These are phyloP conservation scores for Diversispora epigaea DNA, from an alignment of 192 early-diverging fungal species.

Conservation along the genomic window DNA sequence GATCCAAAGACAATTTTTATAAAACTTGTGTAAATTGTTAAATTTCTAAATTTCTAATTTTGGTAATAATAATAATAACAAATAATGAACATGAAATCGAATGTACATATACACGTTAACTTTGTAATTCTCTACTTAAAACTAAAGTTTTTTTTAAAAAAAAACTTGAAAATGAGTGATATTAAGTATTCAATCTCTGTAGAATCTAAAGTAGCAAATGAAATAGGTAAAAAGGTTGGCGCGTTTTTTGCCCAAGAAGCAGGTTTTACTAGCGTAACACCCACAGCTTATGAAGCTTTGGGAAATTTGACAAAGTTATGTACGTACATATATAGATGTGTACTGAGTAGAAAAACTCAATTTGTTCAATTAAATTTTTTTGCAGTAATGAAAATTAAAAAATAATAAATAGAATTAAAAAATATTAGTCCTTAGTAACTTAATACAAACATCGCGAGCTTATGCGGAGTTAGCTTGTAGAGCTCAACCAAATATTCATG, in stretches of 20 bases:
- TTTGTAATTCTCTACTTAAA: too few species aligned
- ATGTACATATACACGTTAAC: too few species aligned
- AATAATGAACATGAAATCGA: too few species aligned
- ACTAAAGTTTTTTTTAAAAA: too few species aligned
- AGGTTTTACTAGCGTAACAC: conserved; percentile 14
- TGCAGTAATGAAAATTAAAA: neutral
- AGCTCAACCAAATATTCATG: conserved; percentile 50
- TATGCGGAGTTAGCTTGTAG: conserved; percentile 55
- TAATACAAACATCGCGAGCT: conserved; percentile 38
- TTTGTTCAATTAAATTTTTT: neutral
- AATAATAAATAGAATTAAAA: neutral
- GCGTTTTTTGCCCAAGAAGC: conserved; percentile 23
- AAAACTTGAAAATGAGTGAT: too few species aligned
- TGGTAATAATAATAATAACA: too few species aligned
- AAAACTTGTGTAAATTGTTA: too few species aligned
- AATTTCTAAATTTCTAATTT: too few species aligned
- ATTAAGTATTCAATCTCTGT: too few species aligned
- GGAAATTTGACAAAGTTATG: neutral
- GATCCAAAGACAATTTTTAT: too few species aligned
- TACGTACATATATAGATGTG: neutral
- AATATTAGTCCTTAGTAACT: neutral
- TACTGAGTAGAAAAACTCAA: neutral
- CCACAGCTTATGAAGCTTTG: conserved; percentile 17
- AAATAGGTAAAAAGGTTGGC: conserved; percentile 11
- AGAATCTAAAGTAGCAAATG: neutral